Percentiles rank a stretch among this genome's conserved stretches.
phyloP scores from a whole-genome alignment of 306 rosid genomes.

The Carpinus fangiana region DNA sequence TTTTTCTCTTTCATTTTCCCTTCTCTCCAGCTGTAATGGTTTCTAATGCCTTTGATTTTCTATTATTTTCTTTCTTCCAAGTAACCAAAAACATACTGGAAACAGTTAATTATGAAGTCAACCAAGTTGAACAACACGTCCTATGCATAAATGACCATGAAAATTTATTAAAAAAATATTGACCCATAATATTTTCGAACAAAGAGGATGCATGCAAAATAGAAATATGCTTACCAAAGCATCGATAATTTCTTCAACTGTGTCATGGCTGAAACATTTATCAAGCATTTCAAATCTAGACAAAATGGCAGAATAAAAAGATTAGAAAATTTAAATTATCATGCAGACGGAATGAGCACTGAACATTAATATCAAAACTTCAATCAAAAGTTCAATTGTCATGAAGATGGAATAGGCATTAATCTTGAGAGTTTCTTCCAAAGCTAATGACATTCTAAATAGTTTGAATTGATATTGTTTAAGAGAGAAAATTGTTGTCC shows the following conservation, averaged over 20 bases:
- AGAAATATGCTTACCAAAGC: slow-evolving; percentile 56
- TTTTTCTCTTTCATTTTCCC: slow-evolving; percentile 3
- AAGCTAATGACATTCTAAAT: not conserved
- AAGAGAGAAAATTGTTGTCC: not conserved
- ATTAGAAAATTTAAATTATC: not conserved
- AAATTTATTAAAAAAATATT: not conserved
- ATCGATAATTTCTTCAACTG: slow-evolving; percentile 88
- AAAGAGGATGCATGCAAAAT: slow-evolving; percentile 16
- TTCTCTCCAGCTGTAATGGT: not conserved
- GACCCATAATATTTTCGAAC: slow-evolving; percentile 10
- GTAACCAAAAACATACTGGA: not conserved
- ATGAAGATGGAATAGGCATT: not conserved
- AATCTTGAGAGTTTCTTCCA: not conserved
- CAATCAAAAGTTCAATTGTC: not conserved
- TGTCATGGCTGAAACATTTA: slow-evolving; percentile 75
- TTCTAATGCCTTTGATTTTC: not conserved
- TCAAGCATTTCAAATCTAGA: slow-evolving; percentile 71
- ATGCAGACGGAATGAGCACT: not conserved
- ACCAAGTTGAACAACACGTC: not conserved
- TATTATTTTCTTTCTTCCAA: not conserved
- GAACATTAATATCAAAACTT: not conserved
- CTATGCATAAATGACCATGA: not conserved
- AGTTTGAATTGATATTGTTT: not conserved
- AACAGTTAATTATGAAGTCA: not conserved
- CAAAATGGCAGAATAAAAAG: slow-evolving; percentile 21